A percentile compares a stretch with the other conserved stretches of the same genome.
Conservation (phyloP, 1,139 yeast species). For the Chernovozyma aurita region DNA sequence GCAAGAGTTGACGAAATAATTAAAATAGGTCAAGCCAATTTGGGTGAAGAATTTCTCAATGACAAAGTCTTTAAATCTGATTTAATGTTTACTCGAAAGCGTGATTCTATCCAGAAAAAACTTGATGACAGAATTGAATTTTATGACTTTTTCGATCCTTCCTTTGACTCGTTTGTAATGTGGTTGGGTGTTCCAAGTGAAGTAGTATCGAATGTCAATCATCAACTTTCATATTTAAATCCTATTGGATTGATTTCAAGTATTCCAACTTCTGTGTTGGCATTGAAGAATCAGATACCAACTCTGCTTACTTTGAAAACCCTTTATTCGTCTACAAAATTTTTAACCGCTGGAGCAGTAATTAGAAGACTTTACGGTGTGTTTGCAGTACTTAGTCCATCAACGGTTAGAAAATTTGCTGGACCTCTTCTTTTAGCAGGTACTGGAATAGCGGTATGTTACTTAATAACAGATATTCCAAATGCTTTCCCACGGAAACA, state of each 20-base stretch:
- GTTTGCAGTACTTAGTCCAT: constrained; percentile 25
- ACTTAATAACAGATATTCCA: constrained; percentile 76
- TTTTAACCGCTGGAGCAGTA: constrained; percentile 41
- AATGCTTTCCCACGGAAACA: constrained; percentile 83
- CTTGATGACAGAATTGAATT: constrained; percentile 58
- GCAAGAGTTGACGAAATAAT: constrained; percentile 60
- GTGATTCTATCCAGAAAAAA: constrained; percentile 56
- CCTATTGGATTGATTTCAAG: constrained; percentile 32
- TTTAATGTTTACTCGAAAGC: constrained; percentile 77
- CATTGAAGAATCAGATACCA: constrained; percentile 33
- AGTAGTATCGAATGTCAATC: constrained; percentile 19
- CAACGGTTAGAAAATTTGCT: constrained; percentile 30
- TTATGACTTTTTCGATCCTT: constrained; percentile 74
- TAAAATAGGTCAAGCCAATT: constrained; percentile 51
- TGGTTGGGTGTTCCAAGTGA: constrained; percentile 42
- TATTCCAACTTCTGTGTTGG: constrained; percentile 28
- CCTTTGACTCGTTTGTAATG: constrained; percentile 50
- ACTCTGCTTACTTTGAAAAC: constrained; percentile 40
- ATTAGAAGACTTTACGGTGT: constrained; percentile 27
- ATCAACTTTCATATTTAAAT: constrained; percentile 26
- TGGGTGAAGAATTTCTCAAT: constrained; percentile 57
- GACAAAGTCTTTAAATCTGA: constrained; percentile 71
- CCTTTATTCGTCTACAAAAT: constrained; percentile 40
- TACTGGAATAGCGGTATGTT: constrained; percentile 57
- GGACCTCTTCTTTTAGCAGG: constrained; percentile 49